Evolutionary conservation across 306 rosid species (phyloP).

Genomic region (Herpetospermum pedunculosum): DNA sequence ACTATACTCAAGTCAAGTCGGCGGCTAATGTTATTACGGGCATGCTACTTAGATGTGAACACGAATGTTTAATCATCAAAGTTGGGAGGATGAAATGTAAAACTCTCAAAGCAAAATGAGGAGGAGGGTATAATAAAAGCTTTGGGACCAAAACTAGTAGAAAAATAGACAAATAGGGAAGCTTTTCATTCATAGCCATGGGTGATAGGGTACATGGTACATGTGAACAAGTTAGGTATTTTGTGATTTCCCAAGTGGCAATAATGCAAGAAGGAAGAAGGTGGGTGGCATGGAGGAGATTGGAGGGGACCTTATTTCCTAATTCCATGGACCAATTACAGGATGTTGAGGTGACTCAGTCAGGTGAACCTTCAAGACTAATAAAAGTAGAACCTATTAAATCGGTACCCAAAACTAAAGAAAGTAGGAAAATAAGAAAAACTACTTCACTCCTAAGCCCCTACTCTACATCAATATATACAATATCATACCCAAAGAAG

Average conservation of each 20-base stretch:
- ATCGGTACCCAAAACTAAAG: neutral
- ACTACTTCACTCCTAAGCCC: neutral
- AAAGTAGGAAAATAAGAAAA: neutral
- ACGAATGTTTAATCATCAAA: neutral
- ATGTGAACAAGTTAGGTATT: constrained; percentile 12
- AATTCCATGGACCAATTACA: constrained; percentile 12
- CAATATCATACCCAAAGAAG: neutral
- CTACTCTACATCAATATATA: neutral
- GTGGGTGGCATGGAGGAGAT: constrained; percentile 12
- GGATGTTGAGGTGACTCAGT: constrained; percentile 10
- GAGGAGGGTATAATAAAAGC: constrained; percentile 2
- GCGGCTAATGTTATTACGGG: neutral
- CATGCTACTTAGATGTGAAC: neutral
- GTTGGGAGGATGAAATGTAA: neutral
- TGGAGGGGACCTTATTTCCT: constrained; percentile 11
- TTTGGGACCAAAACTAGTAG: constrained; percentile 11
- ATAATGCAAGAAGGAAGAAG: constrained; percentile 10
- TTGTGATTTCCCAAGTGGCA: constrained; percentile 6
- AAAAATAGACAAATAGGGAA: constrained; percentile 8
- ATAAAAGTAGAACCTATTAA: neutral
- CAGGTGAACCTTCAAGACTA: constrained; percentile 9
- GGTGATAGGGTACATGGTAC: constrained; percentile 11
- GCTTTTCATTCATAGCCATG: constrained; percentile 9
- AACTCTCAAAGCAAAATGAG: neutral
- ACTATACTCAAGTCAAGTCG: neutral